These are phyloP conservation scores for Ganoderma leucocontextum DNA, from an alignment of 1,284 basidiomycete species.

Conservation along the genomic window DNA sequence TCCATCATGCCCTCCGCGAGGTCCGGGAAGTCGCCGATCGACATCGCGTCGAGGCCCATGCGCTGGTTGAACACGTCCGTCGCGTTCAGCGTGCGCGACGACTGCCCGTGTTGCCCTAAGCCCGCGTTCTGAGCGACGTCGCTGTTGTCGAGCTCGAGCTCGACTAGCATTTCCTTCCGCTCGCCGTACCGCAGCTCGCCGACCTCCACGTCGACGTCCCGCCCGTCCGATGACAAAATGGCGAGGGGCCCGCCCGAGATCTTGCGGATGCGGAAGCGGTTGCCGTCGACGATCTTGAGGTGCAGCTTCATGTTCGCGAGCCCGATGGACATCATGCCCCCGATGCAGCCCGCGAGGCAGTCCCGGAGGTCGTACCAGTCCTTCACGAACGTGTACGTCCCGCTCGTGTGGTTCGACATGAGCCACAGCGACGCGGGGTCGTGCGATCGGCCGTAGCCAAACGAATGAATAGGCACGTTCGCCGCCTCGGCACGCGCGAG, in stretches of 20 bases:
- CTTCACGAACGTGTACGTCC: constrained; percentile 97
- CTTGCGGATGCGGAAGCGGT: constrained; percentile 90
- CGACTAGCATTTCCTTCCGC: constrained; percentile 92
- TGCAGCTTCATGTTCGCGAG: constrained; percentile 91
- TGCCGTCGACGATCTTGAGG: constrained; percentile 85
- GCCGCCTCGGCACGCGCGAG: constrained; percentile 96
- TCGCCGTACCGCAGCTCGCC: constrained; percentile 93
- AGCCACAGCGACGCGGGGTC: constrained; percentile 99
- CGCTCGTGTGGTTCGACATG: constrained; percentile 96
- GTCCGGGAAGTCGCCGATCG: constrained; percentile 74
- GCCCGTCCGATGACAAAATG: constrained; percentile 87
- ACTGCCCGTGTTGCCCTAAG: constrained; percentile 34
- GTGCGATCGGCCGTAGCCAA: constrained; percentile 96
- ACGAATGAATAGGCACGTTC: constrained; percentile 94
- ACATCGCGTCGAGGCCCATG: constrained; percentile 78
- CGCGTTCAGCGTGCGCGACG: constrained; percentile 62
- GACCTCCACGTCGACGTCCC: constrained; percentile 95
- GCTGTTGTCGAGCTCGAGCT: constrained; percentile 88
- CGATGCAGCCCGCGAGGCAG: constrained; percentile 90
- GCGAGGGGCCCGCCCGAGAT: constrained; percentile 86
- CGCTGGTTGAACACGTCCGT: constrained; percentile 84
- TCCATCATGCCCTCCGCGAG: constrained; percentile 89
- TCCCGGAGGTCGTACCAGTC: constrained; percentile 95
- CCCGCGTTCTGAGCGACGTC: constrained; percentile 51
- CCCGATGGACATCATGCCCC: constrained; percentile 94